Percentiles rank a stretch among this genome's conserved stretches.
These are phyloP conservation scores for Xylaria sp. DNA, from an alignment of 2,329 filamentous ascomycete genomes.

Conservation along the genomic window DNA sequence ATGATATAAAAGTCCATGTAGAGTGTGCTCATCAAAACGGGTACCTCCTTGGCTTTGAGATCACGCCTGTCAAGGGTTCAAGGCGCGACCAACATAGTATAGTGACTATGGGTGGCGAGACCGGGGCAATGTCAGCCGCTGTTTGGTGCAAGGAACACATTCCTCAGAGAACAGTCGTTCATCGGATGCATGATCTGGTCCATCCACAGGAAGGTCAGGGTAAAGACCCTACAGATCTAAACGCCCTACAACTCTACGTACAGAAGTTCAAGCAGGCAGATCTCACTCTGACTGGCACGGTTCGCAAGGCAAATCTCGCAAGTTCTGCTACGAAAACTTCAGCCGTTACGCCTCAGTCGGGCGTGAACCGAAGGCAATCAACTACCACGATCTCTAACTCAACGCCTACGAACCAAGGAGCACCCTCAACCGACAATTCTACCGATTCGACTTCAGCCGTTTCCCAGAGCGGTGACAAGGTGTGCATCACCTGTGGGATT, in stretches of 20 bases:
- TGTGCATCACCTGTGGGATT: conserved; percentile 66
- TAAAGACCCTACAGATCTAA: conserved; percentile 54
- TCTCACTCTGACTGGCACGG: conserved; percentile 84
- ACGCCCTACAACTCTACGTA: conserved; percentile 83
- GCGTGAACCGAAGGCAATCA: conserved; percentile 58
- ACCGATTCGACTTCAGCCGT: conserved; percentile 31
- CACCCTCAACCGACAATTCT: conserved; percentile 33
- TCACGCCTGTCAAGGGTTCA: conserved; percentile 86
- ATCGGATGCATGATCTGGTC: conserved; percentile 77
- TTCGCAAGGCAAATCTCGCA: conserved; percentile 84
- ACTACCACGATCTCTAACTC: conserved; percentile 46
- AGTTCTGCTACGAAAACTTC: conserved; percentile 62
- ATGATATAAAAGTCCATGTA: conserved; percentile 67
- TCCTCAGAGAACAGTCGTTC: conserved; percentile 70
- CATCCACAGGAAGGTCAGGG: conserved; percentile 50
- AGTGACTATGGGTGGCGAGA: conserved; percentile 79
- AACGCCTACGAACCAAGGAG: conserved; percentile 23
- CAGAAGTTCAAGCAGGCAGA: conserved; percentile 95
- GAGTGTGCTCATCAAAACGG: conserved; percentile 86
- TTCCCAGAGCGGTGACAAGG: conserved; percentile 51
- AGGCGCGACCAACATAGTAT: conserved; percentile 79
- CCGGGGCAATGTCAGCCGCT: conserved; percentile 78
- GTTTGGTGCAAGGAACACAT: conserved; percentile 92
- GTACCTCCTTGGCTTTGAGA: conserved; percentile 86
- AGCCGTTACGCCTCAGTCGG: conserved; percentile 44